Evolutionary conservation across 805 yeast genomes (phyloP), one percentile per base, ranked within the genome.

Genomic region (Zygotorulaspora florentina): DNA sequence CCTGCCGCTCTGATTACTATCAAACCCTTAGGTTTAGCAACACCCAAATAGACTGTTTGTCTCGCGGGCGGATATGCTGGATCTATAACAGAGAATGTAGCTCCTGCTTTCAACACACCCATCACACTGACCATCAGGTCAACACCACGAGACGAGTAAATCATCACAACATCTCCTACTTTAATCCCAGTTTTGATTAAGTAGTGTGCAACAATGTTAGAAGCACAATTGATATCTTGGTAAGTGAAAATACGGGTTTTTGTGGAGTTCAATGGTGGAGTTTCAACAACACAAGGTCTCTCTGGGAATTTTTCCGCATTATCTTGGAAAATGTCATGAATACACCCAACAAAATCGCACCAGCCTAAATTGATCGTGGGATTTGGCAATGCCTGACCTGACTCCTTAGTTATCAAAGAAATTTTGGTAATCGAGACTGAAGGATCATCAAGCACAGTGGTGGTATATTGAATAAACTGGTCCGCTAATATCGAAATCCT

Each of bases 21-120:
- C 56, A 93, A 75, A 53, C 96, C 99, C 56, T 72, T 79, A 28
- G 99, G 99, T 66, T 85, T 81, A 30, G 99, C 98, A 12, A 93
- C 99, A 39, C 86, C 81, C 46, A 93, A 74, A 66, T 93, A 93
- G 50, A 93, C 80, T 53, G 87, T 93, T 68, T 93, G 99, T 68
- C 99, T 81, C 8, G 96, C 95, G 13, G 99, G 96, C 35, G 99
- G 99, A 66, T 93, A 93, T 4, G 98, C 98, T 7, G 99, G 99
- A 64, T 93, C 99, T 53, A 93, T 95, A 17, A 93, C 99, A 8
- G 97, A 90, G 66, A 93, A 93, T 0, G 99, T 91, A 13, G 96
- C 98, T 57, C 99, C 99, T 1, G 99, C 98, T 70, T 93, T 93
- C 64, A 93, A 77, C 16, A 89, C 96, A 67, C 98, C 99, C 86